These are phyloP conservation scores for Sporothrix luriei DNA, from an alignment of 2,329 filamentous ascomycete genomes.

Conservation along the genomic window DNA sequence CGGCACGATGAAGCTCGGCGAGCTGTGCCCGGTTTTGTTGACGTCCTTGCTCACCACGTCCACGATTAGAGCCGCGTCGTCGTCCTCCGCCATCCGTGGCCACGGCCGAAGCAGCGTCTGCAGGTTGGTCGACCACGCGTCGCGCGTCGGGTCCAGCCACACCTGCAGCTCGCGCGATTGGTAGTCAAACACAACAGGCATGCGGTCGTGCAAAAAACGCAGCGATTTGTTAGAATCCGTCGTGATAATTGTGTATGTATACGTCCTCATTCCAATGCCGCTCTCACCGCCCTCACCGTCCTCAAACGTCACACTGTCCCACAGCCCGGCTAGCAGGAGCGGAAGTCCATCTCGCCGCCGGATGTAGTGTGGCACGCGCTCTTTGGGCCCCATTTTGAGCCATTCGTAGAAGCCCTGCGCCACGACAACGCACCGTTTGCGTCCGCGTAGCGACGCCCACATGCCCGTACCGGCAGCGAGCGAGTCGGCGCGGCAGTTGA, in stretches of 20 bases:
- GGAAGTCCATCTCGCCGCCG: conserved; percentile 79
- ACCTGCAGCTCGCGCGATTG: conserved; percentile 67
- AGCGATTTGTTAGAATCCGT: conserved; percentile 82
- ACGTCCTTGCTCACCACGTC: conserved; percentile 87
- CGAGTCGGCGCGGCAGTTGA: conserved; percentile 93
- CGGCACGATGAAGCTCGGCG: conserved; percentile 78
- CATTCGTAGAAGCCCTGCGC: conserved; percentile 97
- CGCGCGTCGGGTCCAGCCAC: conserved; percentile 76
- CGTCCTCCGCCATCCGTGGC: conserved; percentile 40
- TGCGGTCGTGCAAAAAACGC: conserved; percentile 86
- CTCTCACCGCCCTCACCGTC: too few relatives aligned
- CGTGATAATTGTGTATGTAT: conserved; percentile 93
- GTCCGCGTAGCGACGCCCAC: conserved; percentile 90
- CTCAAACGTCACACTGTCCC: conserved; percentile 68
- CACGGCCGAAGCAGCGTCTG: conserved; percentile 74
- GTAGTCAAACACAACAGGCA: conserved; percentile 89
- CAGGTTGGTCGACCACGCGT: conserved; percentile 76
- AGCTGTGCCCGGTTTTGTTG: conserved; percentile 92
- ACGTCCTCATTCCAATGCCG: conserved; percentile 50
- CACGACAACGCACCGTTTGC: conserved; percentile 83
- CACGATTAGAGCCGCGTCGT: conserved; percentile 61
- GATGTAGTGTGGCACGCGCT: conserved; percentile 82
- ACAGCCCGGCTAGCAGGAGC: conserved; percentile 88
- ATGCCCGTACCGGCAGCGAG: conserved; percentile 74
- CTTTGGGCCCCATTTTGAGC: conserved; percentile 75